These are phyloP conservation scores for Debaryomyces subglobosus DNA, from an alignment of 1,139 yeast species.

Conservation along the genomic window DNA sequence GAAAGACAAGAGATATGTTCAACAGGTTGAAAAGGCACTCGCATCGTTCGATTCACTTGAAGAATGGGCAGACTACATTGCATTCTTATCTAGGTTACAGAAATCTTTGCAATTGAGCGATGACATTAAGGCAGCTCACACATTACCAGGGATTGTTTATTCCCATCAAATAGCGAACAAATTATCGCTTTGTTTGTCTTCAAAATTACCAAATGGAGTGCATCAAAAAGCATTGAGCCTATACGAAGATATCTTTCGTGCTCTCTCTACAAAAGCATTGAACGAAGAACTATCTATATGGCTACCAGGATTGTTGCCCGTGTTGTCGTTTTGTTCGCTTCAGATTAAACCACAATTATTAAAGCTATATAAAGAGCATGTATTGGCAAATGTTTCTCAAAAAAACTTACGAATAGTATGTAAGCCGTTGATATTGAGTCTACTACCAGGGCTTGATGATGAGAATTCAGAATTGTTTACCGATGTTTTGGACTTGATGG, in stretches of 20 bases:
- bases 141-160: slow-evolving; percentile 51
- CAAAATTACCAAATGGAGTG: slow-evolving; percentile 89
- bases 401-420: slow-evolving; percentile 54
- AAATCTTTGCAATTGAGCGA: slow-evolving; percentile 57
- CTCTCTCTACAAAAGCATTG: slow-evolving; percentile 54
- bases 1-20: slow-evolving; percentile 68
- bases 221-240: slow-evolving; percentile 85
- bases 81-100: slow-evolving; percentile 77
- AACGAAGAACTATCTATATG: slow-evolving; percentile 63
- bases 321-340: slow-evolving; percentile 85
- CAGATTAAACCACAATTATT: slow-evolving; percentile 80
- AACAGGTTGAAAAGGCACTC: slow-evolving; percentile 73
- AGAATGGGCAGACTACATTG: slow-evolving; percentile 99
- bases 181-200: slow-evolving; percentile 69
- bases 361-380: slow-evolving; percentile 56
- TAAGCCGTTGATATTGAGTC: slow-evolving; percentile 71
- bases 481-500: slow-evolving; percentile 62
- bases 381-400: slow-evolving; percentile 54
- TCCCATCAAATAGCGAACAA: slow-evolving; percentile 48
- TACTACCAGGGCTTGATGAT: slow-evolving; percentile 89
- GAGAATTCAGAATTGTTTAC: slow-evolving; percentile 82
- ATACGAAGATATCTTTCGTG: slow-evolving; percentile 68
- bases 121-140: slow-evolving; percentile 34
- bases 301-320: slow-evolving; percentile 88
- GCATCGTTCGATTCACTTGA: slow-evolving; percentile 80